Percentiles rank a stretch among this genome's conserved stretches.
Conservation (phyloP, 441 rosid species). For the Gossypium davidsonii region DNA sequence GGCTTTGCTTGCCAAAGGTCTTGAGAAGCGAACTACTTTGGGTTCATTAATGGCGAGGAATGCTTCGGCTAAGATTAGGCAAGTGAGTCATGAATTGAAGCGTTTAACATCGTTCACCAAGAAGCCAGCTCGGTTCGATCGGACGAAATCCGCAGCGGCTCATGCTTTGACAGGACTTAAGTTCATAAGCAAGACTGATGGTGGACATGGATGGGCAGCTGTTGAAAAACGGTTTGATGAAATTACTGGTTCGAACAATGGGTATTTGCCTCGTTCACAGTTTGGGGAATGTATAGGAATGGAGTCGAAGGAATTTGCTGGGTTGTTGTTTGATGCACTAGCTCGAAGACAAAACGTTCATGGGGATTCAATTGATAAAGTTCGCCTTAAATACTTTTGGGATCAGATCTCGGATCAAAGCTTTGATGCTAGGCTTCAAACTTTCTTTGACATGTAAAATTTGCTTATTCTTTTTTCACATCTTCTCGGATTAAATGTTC, state of each 20-base stretch:
- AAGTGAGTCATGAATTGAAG: constrained; percentile 34
- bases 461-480: too few relatives aligned
- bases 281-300: constrained; percentile 55
- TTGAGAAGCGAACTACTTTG: not conserved
- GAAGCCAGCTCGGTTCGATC: constrained; percentile 28
- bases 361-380: constrained; percentile 31
- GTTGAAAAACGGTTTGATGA: constrained; percentile 40
- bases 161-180: constrained; percentile 42
- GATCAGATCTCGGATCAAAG: constrained; percentile 45
- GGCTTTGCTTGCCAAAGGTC: constrained; percentile 24
- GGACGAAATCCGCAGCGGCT: constrained; percentile 40
- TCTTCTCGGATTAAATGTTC: not conserved
- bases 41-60: constrained; percentile 20
- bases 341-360: constrained; percentile 25
- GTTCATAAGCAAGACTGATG: constrained; percentile 43
- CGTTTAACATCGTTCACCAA: constrained; percentile 31
- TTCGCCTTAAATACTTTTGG: constrained; percentile 42
- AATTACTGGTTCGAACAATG: constrained; percentile 21
- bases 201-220: constrained; percentile 38
- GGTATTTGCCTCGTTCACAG: constrained; percentile 30
- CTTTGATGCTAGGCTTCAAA: constrained; percentile 49
- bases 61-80: constrained; percentile 28
- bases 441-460: constrained; percentile 52
- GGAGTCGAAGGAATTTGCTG: constrained; percentile 46
- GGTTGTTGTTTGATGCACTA: constrained; percentile 47